Base-by-base conservation (phyloP, 805 yeast genomes). In the Metschnikowia hibisci region DNA sequence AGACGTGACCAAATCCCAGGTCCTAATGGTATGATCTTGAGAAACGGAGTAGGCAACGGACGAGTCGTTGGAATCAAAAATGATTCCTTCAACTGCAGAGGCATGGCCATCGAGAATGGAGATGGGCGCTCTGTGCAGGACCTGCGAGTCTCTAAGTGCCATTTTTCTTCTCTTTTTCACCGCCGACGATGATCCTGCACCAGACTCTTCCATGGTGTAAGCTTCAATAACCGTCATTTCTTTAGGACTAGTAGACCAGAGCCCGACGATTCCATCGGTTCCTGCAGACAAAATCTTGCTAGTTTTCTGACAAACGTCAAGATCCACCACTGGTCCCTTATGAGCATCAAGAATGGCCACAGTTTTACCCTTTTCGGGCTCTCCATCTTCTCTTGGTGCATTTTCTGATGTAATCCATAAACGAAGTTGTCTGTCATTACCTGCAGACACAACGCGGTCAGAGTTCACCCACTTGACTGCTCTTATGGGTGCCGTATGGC, bases 1-100 rank as follows among this genome's bases (percentile, higher is more conserved):
- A 10, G 86, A 72, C 2, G 97, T 90, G 13, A 87, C 85, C 56
- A 93, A 71, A 71, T 93, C 99, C 98, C 98, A 93, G 0, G 99
- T 93, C 58, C 86, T 85, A 51, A 93, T 81, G 0, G 96, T 81
- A 62, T 93, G 99, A 67, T 93, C 98, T 62, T 89, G 96, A 5
- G 97, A 85, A 2, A 87, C 96, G 0, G 98, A 88, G 65, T 93
- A 91, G 9, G 84, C 96, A 4, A 91, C 96, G 0, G 95, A 78
- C 34, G 74, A 50, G 62, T 91, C 98, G 15, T 70, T 67, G 3
- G 71, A 59, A 57, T 87, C 96, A 60, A 89, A 87, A 11, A 79
- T 73, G 18, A 87, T 85, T 30, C 78, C 95, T 57, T 88, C 93
- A 16, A 91, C 97, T 2, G 98, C 95, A 29, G 82, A 88, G 13